Conservation (phyloP, 2,329 filamentous ascomycete species). For the Rhynchosporium agropyri region DNA sequence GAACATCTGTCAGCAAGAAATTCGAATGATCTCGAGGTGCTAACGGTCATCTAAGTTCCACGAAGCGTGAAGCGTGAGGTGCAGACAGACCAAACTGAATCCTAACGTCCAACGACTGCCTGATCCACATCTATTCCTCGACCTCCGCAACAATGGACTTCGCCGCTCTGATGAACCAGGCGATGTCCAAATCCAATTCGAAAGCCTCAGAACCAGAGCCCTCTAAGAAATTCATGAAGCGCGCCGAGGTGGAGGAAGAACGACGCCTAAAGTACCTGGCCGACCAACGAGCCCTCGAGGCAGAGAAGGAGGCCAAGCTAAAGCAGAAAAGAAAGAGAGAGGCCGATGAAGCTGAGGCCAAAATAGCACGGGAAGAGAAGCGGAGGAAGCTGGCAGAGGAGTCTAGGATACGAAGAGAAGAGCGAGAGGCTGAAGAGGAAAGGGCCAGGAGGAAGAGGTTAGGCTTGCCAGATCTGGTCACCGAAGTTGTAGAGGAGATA, state of each 20-base stretch:
- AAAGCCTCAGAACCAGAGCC: conserved; percentile 42
- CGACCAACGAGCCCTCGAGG: conserved; percentile 76
- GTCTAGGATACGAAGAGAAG: conserved; percentile 67
- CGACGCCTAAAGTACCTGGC: conserved; percentile 78
- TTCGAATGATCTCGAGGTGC: too few relatives aligned
- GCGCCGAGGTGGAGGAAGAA: conserved; percentile 82
- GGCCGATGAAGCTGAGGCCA: conserved; percentile 76
- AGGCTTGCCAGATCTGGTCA: conserved; percentile 74
- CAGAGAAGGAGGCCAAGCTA: conserved; percentile 68
- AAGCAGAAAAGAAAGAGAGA: conserved; percentile 86
- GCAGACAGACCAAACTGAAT: too few relatives aligned
- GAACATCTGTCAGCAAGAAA: too few relatives aligned
- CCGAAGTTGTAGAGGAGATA: conserved; percentile 52
- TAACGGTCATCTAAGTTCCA: too few relatives aligned
- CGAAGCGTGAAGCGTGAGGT: too few relatives aligned
- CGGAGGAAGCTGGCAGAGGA: conserved; percentile 79
- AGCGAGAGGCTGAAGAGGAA: conserved; percentile 75
- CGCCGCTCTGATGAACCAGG: conserved; percentile 87
- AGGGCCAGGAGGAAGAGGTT: conserved; percentile 71
- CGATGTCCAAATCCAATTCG: conserved; percentile 81
- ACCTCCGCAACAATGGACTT: conserved; percentile 76
- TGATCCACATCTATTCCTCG: background rate
- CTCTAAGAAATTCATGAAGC: conserved; percentile 78
- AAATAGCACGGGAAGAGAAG: conserved; percentile 77
- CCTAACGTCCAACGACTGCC: background rate